Percentiles rank a stretch among this genome's conserved stretches.
phyloP scores from a whole-genome alignment of 208 protist species.

The Wallacemonas sp. region DNA sequence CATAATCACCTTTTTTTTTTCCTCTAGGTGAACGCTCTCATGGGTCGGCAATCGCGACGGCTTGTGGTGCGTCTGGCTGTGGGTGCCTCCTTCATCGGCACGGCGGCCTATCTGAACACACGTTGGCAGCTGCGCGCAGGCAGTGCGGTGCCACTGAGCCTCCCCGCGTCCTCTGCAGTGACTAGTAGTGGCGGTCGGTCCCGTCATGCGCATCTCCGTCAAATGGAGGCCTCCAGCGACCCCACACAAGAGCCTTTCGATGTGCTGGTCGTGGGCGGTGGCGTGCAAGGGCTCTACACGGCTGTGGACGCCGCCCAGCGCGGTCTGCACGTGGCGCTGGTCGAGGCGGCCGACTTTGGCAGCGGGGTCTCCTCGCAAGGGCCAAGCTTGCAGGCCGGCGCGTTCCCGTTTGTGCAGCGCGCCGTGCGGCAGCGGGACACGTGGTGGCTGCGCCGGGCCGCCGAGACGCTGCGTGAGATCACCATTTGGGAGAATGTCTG shows the following conservation, averaged over 20 bases:
- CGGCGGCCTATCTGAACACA: constrained; percentile 25
- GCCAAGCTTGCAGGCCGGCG: constrained; percentile 47
- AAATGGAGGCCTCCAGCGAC: constrained; percentile 5
- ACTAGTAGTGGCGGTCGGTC: neutral
- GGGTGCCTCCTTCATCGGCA: constrained; percentile 13
- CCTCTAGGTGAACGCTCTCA: constrained; percentile 11
- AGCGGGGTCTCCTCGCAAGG: constrained; percentile 30
- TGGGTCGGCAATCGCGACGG: constrained; percentile 47
- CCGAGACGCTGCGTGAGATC: constrained; percentile 39
- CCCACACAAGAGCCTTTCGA: constrained; percentile 45
- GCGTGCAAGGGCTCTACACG: constrained; percentile 70
- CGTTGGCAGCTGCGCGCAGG: constrained; percentile 56
- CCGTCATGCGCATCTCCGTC: neutral
- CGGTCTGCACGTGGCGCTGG: constrained; percentile 67
- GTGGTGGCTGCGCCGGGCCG: constrained; percentile 50
- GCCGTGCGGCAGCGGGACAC: constrained; percentile 74
- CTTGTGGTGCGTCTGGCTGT: constrained; percentile 37
- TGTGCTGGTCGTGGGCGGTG: constrained; percentile 77
- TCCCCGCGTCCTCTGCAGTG: neutral
- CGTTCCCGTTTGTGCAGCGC: constrained; percentile 72
- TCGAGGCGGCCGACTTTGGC: constrained; percentile 76
- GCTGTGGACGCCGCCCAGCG: constrained; percentile 84
- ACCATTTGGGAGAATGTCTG: constrained; percentile 70
- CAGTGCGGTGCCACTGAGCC: neutral
- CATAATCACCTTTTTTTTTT: constrained; percentile 1